Evolutionary conservation across 2,329 filamentous ascomycete species (phyloP), one percentile per base, ranked within the genome.

Genomic region (Fusarium irregulare): DNA sequence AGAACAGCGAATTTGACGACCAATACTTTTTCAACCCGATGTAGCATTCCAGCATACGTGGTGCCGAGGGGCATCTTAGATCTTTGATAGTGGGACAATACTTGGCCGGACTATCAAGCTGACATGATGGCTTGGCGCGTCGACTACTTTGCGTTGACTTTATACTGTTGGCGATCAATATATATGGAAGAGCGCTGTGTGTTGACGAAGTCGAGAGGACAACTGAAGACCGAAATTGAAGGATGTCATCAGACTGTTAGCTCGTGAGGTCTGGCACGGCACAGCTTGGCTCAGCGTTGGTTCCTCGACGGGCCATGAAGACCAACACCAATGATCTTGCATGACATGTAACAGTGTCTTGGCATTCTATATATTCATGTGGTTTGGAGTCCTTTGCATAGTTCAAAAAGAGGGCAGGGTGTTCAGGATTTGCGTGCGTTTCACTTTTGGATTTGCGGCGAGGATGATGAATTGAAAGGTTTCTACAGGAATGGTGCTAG

Each of bases 1-100:
- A 81, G 56, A 81, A 83, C 70, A 81, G 79, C 10, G 82, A 84
- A 49, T 86, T 84, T 60, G 84, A 87, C 63, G 77, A 79, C 4
- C 45, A 37, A 5, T 86, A 82, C 63, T 86, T 86, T 9, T 75
- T 84, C 4, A 76, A 79, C 37, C 71, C 74, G 41, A 53, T 71
- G 18, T 63, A 72, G 28, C 32, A 20, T 50, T 41, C 9, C 58
- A 7, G 13, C 16, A 21, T n/a, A 14, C 20, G 13, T 14, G 12
- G n/a, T 27, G 34, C 32, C 34, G 34, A 51, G 7, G 32, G 12
- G 13, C 18, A 41, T 42, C 21, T 51, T 20, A 9, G 21, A n/a
- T 32, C 18, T 16, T 51, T 34, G 21, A 34, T 32, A 32, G 10
- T 41, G 13, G 20, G 32, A 21, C 48, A 37, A 41, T 27, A n/a